Base-by-base conservation (phyloP, 2,329 filamentous ascomycete genomes). In the Cercospora brassicicola region DNA sequence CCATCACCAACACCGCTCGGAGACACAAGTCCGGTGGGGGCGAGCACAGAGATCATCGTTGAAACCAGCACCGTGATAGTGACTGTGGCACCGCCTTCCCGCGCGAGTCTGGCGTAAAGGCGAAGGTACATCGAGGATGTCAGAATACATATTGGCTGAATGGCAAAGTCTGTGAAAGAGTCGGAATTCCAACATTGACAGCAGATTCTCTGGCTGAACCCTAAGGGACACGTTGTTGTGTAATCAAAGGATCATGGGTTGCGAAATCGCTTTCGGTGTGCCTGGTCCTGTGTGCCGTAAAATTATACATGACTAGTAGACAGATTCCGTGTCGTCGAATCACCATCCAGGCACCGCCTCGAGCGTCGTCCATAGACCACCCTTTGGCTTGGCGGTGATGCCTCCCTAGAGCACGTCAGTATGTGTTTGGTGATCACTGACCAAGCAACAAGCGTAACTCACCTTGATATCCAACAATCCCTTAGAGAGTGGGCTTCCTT, bases 351-450 rank as follows among this genome's bases (percentile, higher is more conserved):
- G 85, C n/a, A 93, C 75, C 60, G 87, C 81, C 75, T 82, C 92
- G 57, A 92, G 81, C 76, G 85, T 88, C 6, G 94, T 87, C 74
- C 87, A 84, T 76, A 97, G 81, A 0, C 93, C 93, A 66, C 89
- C 89, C 66, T 85, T 86, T 0, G 93, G 93, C 76, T 88, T 87
- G 6, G 88, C 84, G 20, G 93, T 96, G 59, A 95, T 85, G 2
- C 88, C 88, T 0, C 88, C 86, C 62, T 64, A 8, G 20, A 23
- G 18, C 20, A 23, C 3, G 18, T 51, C 10, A 51, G 4, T 13
- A 51, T 23, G 45, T 51, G 10, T 51, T 51, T 10, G 10, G 5
- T 23, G 20, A 51, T 26, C 18, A 4, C 15, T 8, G n/a, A 63
- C 20, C 5, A n/a, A 30, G 9, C 33, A 4, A 23, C 6, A 26